phyloP scores from a whole-genome alignment of 345 rosid genomes.

The Firmiana major region DNA sequence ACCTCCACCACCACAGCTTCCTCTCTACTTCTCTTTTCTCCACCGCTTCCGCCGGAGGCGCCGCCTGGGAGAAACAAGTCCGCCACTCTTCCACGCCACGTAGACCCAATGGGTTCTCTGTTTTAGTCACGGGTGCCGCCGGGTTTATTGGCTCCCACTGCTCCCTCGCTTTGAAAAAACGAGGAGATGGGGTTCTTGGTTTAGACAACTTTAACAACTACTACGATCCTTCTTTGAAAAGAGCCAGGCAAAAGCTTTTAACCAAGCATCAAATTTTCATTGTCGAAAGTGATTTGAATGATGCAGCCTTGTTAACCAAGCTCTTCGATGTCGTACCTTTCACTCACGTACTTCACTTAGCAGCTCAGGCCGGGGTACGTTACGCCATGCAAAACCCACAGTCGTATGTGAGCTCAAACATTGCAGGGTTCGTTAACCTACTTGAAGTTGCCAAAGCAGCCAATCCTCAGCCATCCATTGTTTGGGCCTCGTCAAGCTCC shows the following conservation, averaged over 20 bases:
- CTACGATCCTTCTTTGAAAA: slow-evolving; percentile 71
- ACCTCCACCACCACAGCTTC: slow-evolving; percentile 28
- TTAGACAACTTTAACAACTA: slow-evolving; percentile 75
- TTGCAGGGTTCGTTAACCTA: slow-evolving; percentile 74
- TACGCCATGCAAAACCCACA: slow-evolving; percentile 92
- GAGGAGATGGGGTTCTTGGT: slow-evolving; percentile 81
- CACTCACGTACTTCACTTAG: slow-evolving; percentile 83
- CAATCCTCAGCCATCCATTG: slow-evolving; percentile 77
- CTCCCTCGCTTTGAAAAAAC: slow-evolving; percentile 61
- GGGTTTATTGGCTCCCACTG: slow-evolving; percentile 80
- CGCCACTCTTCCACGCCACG: slow-evolving; percentile 73
- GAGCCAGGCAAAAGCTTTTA: slow-evolving; percentile 53
- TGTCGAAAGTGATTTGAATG: slow-evolving; percentile 76
- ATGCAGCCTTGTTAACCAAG: slow-evolving; percentile 51
- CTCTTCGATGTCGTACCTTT: slow-evolving; percentile 80
- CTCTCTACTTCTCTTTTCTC: slow-evolving; percentile 46
- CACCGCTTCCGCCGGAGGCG: slow-evolving; percentile 35
- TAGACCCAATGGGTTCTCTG: slow-evolving; percentile 57
- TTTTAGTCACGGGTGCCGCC: slow-evolving; percentile 80
- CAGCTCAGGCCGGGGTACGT: slow-evolving; percentile 90
- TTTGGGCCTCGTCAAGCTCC: slow-evolving; percentile 88
- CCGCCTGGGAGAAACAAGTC: slow-evolving; percentile 86
- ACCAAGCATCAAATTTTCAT: slow-evolving; percentile 58
- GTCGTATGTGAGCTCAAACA: slow-evolving; percentile 75
- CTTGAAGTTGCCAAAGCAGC: slow-evolving; percentile 63